phyloP scores from a whole-genome alignment of 805 yeast genomes.

The Monosporozyma servazzii region DNA sequence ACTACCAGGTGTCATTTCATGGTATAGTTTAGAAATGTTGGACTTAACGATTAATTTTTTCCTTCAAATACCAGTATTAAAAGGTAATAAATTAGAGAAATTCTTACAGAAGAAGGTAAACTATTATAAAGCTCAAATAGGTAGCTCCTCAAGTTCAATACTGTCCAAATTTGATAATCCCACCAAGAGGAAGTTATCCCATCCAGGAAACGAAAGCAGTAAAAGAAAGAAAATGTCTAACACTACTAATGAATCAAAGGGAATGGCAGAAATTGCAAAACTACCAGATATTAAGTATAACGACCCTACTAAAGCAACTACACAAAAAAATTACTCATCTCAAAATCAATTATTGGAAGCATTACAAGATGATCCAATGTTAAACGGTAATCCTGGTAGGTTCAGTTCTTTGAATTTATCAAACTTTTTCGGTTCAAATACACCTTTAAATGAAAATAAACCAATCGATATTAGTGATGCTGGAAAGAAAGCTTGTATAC shows the following conservation, averaged over 20 bases:
- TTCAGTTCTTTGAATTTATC: slow-evolving; percentile 18
- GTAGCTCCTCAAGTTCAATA: slow-evolving; percentile 8
- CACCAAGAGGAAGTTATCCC: background rate
- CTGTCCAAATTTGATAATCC: background rate
- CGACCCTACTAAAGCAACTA: background rate
- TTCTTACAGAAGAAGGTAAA: slow-evolving; percentile 20
- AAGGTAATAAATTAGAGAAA: slow-evolving; percentile 24
- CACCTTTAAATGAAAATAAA: background rate
- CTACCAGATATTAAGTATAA: background rate
- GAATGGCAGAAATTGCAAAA: background rate
- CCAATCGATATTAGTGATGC: background rate
- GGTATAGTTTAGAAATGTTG: slow-evolving; percentile 44
- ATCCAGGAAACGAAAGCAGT: background rate
- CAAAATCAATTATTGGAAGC: slow-evolving; percentile 25
- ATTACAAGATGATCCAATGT: slow-evolving; percentile 26
- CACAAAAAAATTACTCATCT: slow-evolving; percentile 4
- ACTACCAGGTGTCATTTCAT: slow-evolving; percentile 53
- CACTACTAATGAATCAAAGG: background rate
- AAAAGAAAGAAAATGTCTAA: background rate
- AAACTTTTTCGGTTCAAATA: slow-evolving; percentile 7
- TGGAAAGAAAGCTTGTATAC: background rate
- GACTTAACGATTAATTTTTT: slow-evolving; percentile 55
- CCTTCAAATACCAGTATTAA: slow-evolving; percentile 41
- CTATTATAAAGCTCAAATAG: slow-evolving; percentile 24
- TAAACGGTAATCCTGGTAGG: slow-evolving; percentile 16